Percentiles rank a stretch among this genome's conserved stretches.
Conservation (phyloP, 225 moss, liverwort and hornwort genomes). For the Pleurozium schreberi region DNA sequence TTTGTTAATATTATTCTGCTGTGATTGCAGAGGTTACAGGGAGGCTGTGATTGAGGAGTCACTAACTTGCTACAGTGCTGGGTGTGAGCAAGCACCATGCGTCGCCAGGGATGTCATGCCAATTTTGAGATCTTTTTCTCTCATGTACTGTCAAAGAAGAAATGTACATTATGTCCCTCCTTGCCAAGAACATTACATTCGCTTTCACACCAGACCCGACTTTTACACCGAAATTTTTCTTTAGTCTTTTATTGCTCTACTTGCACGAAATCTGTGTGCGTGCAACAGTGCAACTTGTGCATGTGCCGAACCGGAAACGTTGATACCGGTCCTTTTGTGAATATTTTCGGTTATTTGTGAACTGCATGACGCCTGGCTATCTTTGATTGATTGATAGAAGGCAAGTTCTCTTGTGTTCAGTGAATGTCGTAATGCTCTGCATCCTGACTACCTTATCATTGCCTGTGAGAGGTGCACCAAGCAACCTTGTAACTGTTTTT, state of each 20-base stretch:
- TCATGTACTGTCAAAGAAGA: neutral
- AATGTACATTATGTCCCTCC: conserved; percentile 6
- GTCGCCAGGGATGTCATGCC: conserved; percentile 10
- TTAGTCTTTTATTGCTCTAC: neutral
- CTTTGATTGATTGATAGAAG: neutral
- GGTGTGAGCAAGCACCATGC: conserved; percentile 34
- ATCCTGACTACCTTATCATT: neutral
- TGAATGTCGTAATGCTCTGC: neutral
- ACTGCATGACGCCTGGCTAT: neutral
- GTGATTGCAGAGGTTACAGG: conserved; percentile 67
- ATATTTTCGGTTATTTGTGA: neutral
- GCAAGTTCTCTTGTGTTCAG: neutral
- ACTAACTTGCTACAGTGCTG: neutral
- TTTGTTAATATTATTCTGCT: conserved; percentile 16
- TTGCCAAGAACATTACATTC: neutral
- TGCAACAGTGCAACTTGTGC: neutral
- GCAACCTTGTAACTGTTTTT: neutral
- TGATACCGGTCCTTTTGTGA: neutral
- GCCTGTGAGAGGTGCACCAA: neutral
- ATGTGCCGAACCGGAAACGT: neutral
- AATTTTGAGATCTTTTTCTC: conserved; percentile 3
- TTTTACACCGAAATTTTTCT: neutral
- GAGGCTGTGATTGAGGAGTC: conserved; percentile 48
- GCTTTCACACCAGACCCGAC: neutral
- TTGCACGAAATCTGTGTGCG: neutral